These are phyloP conservation scores for Gentiana straminea DNA, from an alignment of 257 asterid species.

Conservation along the genomic window DNA sequence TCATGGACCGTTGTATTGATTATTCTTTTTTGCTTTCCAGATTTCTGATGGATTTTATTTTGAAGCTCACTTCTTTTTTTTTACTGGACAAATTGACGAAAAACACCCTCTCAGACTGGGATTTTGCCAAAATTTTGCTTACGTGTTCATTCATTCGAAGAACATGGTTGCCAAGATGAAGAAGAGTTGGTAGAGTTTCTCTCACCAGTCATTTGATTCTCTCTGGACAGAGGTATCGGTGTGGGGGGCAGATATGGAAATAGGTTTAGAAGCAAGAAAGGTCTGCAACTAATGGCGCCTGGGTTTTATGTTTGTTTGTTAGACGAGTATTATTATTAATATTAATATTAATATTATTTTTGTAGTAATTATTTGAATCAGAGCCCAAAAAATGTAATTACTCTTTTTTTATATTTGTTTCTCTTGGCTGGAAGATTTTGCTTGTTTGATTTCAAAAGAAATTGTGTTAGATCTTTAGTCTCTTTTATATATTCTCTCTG, in stretches of 20 bases:
- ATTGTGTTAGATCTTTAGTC: not conserved
- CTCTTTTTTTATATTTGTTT: slow-evolving; percentile 12
- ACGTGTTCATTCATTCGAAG: slow-evolving; percentile 21
- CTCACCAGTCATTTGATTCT: slow-evolving; percentile 2
- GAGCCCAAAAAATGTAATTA: slow-evolving; percentile 25
- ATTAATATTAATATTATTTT: slow-evolving; percentile 1
- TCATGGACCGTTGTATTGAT: not conserved
- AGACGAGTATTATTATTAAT: slow-evolving; percentile 32
- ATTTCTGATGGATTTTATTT: slow-evolving; percentile 21
- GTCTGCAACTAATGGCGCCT: slow-evolving; percentile 25
- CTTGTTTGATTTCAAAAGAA: no score
- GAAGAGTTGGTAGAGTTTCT: slow-evolving; percentile 16
- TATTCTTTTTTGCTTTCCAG: slow-evolving; percentile 13
- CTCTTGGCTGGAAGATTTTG: no score
- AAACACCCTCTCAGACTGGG: slow-evolving; percentile 6
- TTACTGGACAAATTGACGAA: no score
- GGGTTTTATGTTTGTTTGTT: slow-evolving; percentile 20
- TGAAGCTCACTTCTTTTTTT: slow-evolving; percentile 21
- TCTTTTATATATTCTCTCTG: not conserved
- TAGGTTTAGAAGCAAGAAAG: slow-evolving; percentile 29
- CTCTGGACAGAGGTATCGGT: slow-evolving; percentile 22
- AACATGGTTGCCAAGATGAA: slow-evolving; percentile 22
- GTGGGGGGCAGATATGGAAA: slow-evolving; percentile 20
- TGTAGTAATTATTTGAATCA: slow-evolving; percentile 31
- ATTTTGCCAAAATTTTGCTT: slow-evolving; percentile 22